Evolutionary conservation across 805 yeast species (phyloP).

Genomic region (Pichia gijzeniarum): DNA sequence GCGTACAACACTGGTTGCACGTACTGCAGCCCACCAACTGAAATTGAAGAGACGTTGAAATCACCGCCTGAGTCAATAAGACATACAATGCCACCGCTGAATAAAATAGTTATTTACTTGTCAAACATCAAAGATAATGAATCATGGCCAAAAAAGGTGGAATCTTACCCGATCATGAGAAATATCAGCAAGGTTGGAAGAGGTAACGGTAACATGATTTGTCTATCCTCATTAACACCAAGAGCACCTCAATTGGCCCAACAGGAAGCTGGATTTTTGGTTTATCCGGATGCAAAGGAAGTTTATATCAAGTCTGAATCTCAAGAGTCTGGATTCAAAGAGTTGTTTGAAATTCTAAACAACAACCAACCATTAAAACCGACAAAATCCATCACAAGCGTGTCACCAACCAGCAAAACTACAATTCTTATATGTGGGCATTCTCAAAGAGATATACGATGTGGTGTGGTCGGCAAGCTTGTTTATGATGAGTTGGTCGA

Average conservation of each 20-base stretch:
- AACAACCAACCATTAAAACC: background rate
- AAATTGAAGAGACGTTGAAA: constrained; percentile 2
- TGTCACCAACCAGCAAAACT: constrained; percentile 18
- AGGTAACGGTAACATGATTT: constrained; percentile 13
- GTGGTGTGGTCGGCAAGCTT: constrained; percentile 63
- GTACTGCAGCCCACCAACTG: constrained; percentile 37
- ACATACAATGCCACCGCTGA: constrained; percentile 43
- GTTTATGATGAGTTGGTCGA: constrained; percentile 42
- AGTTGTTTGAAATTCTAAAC: constrained; percentile 4
- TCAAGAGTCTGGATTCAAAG: background rate
- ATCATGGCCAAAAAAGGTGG: constrained; percentile 46
- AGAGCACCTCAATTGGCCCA: background rate
- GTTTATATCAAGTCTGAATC: background rate
- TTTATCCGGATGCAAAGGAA: constrained; percentile 12
- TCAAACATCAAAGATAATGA: constrained; percentile 36
- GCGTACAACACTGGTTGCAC: constrained; percentile 57
- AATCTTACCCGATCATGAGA: constrained; percentile 37
- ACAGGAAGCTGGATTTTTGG: constrained; percentile 3
- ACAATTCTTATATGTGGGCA: constrained; percentile 63
- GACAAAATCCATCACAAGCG: background rate
- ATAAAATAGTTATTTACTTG: constrained; percentile 51
- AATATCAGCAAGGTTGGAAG: constrained; percentile 7
- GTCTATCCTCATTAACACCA: constrained; percentile 8
- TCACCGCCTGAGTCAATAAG: constrained; percentile 29
- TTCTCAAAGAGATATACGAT: constrained; percentile 51